These are phyloP conservation scores for Trichophaea hybrida DNA, from an alignment of 2,329 filamentous ascomycete species.

Conservation along the genomic window DNA sequence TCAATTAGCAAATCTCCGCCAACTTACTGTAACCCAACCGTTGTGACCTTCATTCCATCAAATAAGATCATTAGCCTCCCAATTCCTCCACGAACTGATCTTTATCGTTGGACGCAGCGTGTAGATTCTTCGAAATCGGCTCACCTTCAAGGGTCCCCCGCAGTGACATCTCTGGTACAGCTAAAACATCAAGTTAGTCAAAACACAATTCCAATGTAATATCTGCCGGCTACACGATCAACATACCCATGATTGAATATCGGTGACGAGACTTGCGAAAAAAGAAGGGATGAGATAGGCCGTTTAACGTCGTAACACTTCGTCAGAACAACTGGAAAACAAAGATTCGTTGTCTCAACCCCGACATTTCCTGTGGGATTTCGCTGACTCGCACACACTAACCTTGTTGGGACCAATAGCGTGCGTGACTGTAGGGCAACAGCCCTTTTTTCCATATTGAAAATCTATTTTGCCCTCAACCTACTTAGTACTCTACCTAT, in stretches of 20 bases:
- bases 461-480: background rate
- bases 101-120: background rate
- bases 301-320: background rate
- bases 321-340: background rate
- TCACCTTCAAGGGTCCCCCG: slow-evolving; percentile 28
- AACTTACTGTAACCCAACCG: slow-evolving; percentile 26
- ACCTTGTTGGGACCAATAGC: background rate
- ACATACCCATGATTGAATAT: slow-evolving; percentile 2
- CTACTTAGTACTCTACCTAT: too few relatives aligned
- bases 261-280: background rate
- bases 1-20: background rate
- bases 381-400: background rate
- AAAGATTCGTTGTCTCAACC: background rate
- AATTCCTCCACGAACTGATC: slow-evolving; percentile 7
- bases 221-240: background rate
- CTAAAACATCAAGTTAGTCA: slow-evolving; percentile 2
- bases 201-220: background rate
- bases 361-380: background rate
- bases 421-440: background rate
- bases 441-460: background rate
- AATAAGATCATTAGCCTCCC: slow-evolving; percentile 18
- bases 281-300: background rate
- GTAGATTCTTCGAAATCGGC: background rate
- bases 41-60: slow-evolving; percentile 24
- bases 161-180: slow-evolving; percentile 24